phyloP scores from a whole-genome alignment of 2,329 filamentous ascomycete species.

The Ophiostoma montium region DNA sequence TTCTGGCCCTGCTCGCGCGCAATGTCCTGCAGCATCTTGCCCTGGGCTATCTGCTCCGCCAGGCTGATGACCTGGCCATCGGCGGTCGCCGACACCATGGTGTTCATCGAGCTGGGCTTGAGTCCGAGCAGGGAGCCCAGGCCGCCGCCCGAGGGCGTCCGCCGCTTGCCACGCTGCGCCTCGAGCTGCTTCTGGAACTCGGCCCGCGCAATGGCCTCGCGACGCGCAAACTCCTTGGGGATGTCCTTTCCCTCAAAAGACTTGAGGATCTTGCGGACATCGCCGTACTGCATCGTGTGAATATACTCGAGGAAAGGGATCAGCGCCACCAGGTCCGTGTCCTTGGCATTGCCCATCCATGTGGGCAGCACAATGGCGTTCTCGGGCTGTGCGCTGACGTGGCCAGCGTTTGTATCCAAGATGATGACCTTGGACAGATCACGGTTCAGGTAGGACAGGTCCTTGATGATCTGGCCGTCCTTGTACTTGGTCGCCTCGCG shows the following conservation, averaged over 20 bases:
- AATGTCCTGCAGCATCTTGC: slow-evolving; percentile 95
- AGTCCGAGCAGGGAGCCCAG: slow-evolving; percentile 64
- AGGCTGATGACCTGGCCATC: slow-evolving; percentile 35
- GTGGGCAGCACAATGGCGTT: slow-evolving; percentile 87
- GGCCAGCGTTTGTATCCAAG: slow-evolving; percentile 70
- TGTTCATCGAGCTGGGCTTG: slow-evolving; percentile 52
- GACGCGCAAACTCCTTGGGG: slow-evolving; percentile 73
- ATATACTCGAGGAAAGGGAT: slow-evolving; percentile 98
- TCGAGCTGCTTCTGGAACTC: slow-evolving; percentile 70
- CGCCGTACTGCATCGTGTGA: slow-evolving; percentile 79
- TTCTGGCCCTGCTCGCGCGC: slow-evolving; percentile 82
- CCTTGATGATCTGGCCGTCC: slow-evolving; percentile 94
- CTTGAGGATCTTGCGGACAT: slow-evolving; percentile 74
- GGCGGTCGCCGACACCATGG: slow-evolving; percentile 32
- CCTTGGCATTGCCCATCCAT: slow-evolving; percentile 72
- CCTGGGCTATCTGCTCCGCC: slow-evolving; percentile 68
- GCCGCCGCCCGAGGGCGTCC: slow-evolving; percentile 34
- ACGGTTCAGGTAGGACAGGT: slow-evolving; percentile 94
- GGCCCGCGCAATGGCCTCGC: slow-evolving; percentile 73
- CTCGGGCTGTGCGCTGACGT: slow-evolving; percentile 84
- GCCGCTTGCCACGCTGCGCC: slow-evolving; percentile 49
- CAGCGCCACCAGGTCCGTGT: slow-evolving; percentile 73
- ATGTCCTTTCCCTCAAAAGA: slow-evolving; percentile 85
- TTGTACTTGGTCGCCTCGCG: slow-evolving; percentile 96
- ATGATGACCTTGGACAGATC: slow-evolving; percentile 92